A percentile compares a stretch with the other conserved stretches of the same genome.
These are phyloP conservation scores for Lagenaria siceraria DNA, from an alignment of 306 rosid genomes.

Conservation along the genomic window DNA sequence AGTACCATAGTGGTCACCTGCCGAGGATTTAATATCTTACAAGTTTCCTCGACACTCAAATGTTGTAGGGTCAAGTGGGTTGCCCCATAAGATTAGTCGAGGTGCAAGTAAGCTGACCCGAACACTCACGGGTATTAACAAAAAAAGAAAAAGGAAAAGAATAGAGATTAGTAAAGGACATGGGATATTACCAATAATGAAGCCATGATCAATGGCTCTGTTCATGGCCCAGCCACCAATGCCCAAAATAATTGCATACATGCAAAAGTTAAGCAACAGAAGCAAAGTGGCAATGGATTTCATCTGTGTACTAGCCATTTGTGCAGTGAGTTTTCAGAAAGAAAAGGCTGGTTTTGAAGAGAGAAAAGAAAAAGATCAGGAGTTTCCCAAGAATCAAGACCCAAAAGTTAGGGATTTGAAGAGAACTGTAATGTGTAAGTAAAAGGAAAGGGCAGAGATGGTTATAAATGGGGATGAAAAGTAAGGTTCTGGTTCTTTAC, in stretches of 20 bases:
- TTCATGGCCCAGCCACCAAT: slow-evolving; percentile 97
- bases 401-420: neutral
- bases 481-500: slow-evolving; percentile 59
- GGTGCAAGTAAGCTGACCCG: no score
- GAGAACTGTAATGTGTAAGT: neutral
- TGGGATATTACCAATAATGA: slow-evolving; percentile 43
- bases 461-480: slow-evolving; percentile 12
- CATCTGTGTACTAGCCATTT: slow-evolving; percentile 54
- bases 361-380: neutral
- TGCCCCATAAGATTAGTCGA: no score
- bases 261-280: slow-evolving; percentile 70
- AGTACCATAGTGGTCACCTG: no score
- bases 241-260: slow-evolving; percentile 76
- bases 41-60: no score
- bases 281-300: slow-evolving; percentile 61
- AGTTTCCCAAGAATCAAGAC: slow-evolving; percentile 7
- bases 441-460: neutral
- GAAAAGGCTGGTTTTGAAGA: slow-evolving; percentile 1
- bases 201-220: slow-evolving; percentile 74
- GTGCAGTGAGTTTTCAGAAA: neutral
- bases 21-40: no score
- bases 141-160: no score
- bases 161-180: neutral
- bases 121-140: no score
- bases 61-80: no score